phyloP scores from a whole-genome alignment of 2,329 filamentous ascomycete genomes.

The Geosmithia morbida region DNA sequence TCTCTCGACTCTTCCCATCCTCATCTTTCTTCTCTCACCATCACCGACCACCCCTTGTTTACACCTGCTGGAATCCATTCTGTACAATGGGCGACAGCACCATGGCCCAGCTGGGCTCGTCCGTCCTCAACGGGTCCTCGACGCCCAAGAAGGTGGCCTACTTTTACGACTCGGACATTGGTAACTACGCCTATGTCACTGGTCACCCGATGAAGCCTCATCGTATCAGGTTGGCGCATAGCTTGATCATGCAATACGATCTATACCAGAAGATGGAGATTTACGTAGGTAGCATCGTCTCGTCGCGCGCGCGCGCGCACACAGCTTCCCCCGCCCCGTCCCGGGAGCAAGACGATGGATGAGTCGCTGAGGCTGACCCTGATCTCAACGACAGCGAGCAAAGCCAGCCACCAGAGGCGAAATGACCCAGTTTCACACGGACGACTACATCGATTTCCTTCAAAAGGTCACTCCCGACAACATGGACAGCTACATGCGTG shows the following conservation, averaged over 20 bases:
- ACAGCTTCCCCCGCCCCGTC: not conserved
- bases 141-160: constrained; percentile 75
- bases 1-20: not conserved
- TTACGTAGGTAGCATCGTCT: constrained; percentile 47
- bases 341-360: not conserved
- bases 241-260: constrained; percentile 90
- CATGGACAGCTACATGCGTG: constrained; percentile 84
- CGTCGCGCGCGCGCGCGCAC: not conserved
- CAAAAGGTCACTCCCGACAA: constrained; percentile 95
- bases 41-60: not conserved
- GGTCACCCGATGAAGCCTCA: constrained; percentile 99
- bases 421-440: constrained; percentile 86
- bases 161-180: constrained; percentile 97
- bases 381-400: constrained; percentile 40
- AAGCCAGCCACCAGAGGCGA: constrained; percentile 82
- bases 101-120: constrained; percentile 24
- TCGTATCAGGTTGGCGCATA: constrained; percentile 86
- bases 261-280: constrained; percentile 95
- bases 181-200: constrained; percentile 94
- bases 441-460: constrained; percentile 92
- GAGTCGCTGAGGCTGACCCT: not conserved
- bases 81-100: constrained; percentile 19
- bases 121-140: constrained; percentile 29
- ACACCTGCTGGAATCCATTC: constrained; percentile 1
- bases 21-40: not conserved